A percentile compares a stretch with the other conserved stretches of the same genome.
phyloP scores from a whole-genome alignment of 116 monocot genomes.

The Papilionanthe hybrid region DNA sequence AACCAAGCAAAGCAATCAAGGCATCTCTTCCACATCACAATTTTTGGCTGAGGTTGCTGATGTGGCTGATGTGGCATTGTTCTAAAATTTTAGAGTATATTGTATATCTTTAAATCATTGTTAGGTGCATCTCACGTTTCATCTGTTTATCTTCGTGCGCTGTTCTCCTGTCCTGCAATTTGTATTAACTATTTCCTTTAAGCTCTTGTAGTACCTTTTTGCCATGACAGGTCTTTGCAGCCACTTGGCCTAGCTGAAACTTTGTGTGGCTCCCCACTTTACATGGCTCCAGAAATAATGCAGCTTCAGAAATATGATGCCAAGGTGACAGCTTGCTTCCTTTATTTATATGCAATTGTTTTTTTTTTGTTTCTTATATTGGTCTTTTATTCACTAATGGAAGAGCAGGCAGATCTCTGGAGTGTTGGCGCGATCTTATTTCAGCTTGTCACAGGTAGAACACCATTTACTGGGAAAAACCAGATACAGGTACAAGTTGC shows the following conservation, averaged over 20 bases:
- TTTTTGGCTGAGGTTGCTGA: neutral
- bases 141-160: neutral
- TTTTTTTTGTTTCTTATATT: constrained; percentile 12
- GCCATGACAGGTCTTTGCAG: constrained; percentile 58
- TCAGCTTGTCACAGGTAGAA: constrained; percentile 85
- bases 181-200: neutral
- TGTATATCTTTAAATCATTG: neutral
- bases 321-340: constrained; percentile 52
- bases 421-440: constrained; percentile 94
- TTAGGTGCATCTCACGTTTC: neutral
- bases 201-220: constrained; percentile 3
- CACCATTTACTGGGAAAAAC: constrained; percentile 80
- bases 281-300: constrained; percentile 99
- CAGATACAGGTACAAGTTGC: constrained; percentile 69
- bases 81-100: neutral
- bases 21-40: neutral
- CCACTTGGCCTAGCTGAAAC: constrained; percentile 85
- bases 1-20: neutral
- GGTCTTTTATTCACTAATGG: constrained; percentile 3
- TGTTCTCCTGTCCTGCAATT: neutral
- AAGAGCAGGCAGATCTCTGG: constrained; percentile 98
- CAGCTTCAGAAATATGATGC: constrained; percentile 94
- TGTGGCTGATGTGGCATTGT: neutral
- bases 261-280: constrained; percentile 93
- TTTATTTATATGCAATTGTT: neutral